phyloP scores from a whole-genome alignment of 257 asterid genomes.

The Scutellaria minor region DNA sequence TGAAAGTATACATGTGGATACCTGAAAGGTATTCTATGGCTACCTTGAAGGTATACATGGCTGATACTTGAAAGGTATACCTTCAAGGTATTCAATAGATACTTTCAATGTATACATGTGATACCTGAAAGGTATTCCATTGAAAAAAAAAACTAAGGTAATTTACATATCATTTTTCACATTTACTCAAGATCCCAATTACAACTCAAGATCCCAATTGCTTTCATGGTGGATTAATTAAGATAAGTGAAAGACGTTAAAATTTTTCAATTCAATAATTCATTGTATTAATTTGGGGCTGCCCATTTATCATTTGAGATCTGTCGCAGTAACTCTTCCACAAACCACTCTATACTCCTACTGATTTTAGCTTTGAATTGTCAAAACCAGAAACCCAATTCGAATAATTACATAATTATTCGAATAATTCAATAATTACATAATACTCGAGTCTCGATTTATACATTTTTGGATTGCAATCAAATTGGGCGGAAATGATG shows the following conservation, averaged over 20 bases:
- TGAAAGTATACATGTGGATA: too few relatives aligned
- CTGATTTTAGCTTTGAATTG: neutral
- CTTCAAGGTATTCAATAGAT: too few relatives aligned
- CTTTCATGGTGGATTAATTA: neutral
- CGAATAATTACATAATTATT: constrained; percentile 11
- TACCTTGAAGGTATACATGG: too few relatives aligned
- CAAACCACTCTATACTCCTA: constrained; percentile 8
- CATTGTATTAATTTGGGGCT: neutral
- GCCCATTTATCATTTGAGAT: constrained; percentile 20
- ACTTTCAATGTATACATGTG: too few relatives aligned
- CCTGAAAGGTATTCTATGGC: too few relatives aligned
- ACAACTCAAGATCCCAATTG: too few relatives aligned
- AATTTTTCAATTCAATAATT: neutral
- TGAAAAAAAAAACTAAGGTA: too few relatives aligned
- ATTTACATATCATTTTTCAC: too few relatives aligned
- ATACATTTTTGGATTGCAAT: constrained; percentile 9
- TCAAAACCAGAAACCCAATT: neutral
- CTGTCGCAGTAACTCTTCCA: constrained; percentile 32
- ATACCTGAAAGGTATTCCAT: too few relatives aligned
- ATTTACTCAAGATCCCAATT: too few relatives aligned
- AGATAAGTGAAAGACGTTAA: constrained; percentile 4
- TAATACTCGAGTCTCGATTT: neutral
- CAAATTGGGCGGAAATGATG: constrained; percentile 67
- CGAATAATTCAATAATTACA: constrained; percentile 17
- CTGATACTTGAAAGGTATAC: too few relatives aligned